Evolutionary conservation across 2,329 filamentous ascomycete species (phyloP), one percentile per base, ranked within the genome.

Genomic region (Keithomyces neogunnii): DNA sequence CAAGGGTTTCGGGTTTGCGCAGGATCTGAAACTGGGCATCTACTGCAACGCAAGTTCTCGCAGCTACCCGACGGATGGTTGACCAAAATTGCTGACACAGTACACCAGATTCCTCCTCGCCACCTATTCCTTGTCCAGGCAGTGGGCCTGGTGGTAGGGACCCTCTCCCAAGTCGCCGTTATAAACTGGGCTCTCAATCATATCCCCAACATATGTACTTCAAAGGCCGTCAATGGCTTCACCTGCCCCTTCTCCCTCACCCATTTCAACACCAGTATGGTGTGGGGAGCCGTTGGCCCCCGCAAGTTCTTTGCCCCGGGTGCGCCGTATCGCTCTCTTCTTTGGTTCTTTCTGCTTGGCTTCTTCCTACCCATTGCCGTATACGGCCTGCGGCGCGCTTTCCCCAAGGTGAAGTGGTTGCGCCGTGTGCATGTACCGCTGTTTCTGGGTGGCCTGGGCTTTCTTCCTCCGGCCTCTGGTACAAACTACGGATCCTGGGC

Each of bases 261-360:
- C 5, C 62, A 70, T 61, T 82, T 80, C 64, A 79, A 74, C 30
- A 74, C 72, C 4, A 79, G 76, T 5, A 67, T 80, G 44, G 73
- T 79, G 49, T 80, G 76, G 77, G 80, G 80, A 33, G 67, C 76
- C 13, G 76, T 82, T 29, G 80, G 79, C 0, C 79, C 80, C 0
- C 62, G 68, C 1, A 70, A 78, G 1, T 77, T 82, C 59, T 82
- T 81, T 59, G 73, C 73, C 1, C 60, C 69, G 0, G 76, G 74
- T 2, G 68, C 73, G 2, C 65, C 79, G 4, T 82, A 82, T 58
- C 65, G 69, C 0, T 58, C 65, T 0, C 63, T 82, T 19, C 68
- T 76, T 47, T 80, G 68, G 63, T 81, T 79, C 66, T 82, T 75
- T 66, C 64, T 81, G 26, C 65, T 77, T 1, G 78, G 80, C 1